Evolutionary conservation across 805 yeast genomes (phyloP), one percentile per base, ranked within the genome.

Genomic region (Geotrichum ghanense): DNA sequence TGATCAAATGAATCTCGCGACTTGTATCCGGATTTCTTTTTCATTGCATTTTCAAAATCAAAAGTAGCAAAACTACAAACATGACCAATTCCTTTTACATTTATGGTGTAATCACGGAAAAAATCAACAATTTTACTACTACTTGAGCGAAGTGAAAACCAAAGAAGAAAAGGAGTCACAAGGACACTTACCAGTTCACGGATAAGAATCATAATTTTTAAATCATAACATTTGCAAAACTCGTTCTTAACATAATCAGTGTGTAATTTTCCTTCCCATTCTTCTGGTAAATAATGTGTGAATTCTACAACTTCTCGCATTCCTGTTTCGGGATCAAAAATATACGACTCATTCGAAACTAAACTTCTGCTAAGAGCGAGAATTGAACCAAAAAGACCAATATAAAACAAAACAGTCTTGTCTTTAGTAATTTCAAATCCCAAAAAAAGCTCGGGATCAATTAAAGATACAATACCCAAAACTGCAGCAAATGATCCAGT

Each of bases 41-140:
- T 20, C 21, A 53, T 51, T 17, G 73, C 72, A 52, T 76, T 77
- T 50, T 81, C 88, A 51, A 83, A 78, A 53, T 86, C 82, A 65
- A 92, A 92, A 80, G 86, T 85, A 1, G 97, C 97, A 71, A 81
- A 87, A 24, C 86, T 81, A 59, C 97, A 90, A 34, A 92, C 95
- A 58, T 89, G 83, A 0, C 98, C 99, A 37, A 92, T 68, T 0
- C 96, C 97, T 66, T 89, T 97, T 43, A 89, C 86, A 61, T 90
- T 92, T 10, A 88, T 80, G 10, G 95, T 80, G 54, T 77, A 82
- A 49, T 90, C 97, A 47, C 97, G 68, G 62, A 90, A 86, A 58
- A 92, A 92, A 59, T 92, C 97, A 25, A 92, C 76, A 41, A 92
- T 83, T 22, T 77, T 71, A 23, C 83, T 89, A 12, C 90, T 70